A percentile compares a stretch with the other conserved stretches of the same genome.
phyloP scores from a whole-genome alignment of 1,284 basidiomycete genomes.

The Ganoderma leucocontextum region DNA sequence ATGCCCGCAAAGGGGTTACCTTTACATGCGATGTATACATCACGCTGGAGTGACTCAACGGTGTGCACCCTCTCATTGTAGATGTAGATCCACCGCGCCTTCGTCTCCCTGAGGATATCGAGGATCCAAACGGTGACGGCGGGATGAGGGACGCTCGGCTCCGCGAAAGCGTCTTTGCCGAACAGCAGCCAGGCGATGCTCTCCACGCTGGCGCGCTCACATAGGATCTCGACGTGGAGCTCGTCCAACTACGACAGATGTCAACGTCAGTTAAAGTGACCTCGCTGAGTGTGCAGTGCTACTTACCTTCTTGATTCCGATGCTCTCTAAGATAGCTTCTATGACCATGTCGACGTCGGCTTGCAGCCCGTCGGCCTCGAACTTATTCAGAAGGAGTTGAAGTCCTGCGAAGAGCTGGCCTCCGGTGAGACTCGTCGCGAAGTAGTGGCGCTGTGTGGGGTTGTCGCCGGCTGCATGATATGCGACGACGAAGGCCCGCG shows the following conservation, averaged over 20 bases:
- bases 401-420: background rate
- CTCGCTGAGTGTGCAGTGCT: background rate
- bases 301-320: background rate
- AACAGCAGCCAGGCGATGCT: background rate
- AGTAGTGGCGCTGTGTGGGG: background rate
- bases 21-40: background rate
- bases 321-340: background rate
- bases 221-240: no score
- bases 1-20: no score
- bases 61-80: background rate
- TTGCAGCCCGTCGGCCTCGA: background rate
- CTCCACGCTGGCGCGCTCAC: no score
- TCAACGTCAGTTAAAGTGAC: background rate
- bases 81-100: background rate
- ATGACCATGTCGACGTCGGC: background rate
- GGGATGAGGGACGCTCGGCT: background rate
- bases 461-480: no score
- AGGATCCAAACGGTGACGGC: background rate
- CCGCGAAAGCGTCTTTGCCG: background rate
- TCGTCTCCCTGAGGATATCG: background rate
- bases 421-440: background rate
- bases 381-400: background rate
- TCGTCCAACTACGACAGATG: background rate
- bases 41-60: background rate
- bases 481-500: no score